phyloP scores from a whole-genome alignment of 163 green algal species.

The Coccomyxa subellipsoidea region DNA sequence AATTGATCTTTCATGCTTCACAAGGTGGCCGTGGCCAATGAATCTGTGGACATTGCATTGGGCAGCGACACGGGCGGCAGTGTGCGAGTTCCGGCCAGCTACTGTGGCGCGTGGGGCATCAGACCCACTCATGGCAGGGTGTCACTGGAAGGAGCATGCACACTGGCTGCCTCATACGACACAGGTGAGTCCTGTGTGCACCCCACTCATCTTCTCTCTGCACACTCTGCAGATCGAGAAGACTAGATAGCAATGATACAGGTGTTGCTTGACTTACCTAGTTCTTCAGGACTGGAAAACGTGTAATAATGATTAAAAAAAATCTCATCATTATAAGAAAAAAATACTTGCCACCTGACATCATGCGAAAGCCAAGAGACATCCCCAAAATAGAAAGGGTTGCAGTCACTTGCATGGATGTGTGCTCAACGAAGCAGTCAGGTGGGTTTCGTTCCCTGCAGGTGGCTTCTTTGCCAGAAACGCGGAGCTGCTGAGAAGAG shows the following conservation, averaged over 20 bases:
- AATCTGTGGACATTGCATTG: slow-evolving; percentile 63
- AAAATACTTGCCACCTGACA: too few relatives aligned
- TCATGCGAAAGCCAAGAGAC: too few relatives aligned
- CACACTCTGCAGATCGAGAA: too few relatives aligned
- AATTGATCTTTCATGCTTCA: too few relatives aligned
- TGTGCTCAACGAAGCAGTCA: background rate
- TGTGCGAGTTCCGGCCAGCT: slow-evolving; percentile 79
- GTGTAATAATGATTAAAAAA: too few relatives aligned
- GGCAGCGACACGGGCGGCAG: slow-evolving; percentile 82
- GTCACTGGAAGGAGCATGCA: slow-evolving; percentile 46
- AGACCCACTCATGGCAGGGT: slow-evolving; percentile 79
- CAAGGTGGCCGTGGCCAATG: slow-evolving; percentile 54
- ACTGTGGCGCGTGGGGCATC: slow-evolving; percentile 82
- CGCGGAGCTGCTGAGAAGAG: slow-evolving; percentile 37
- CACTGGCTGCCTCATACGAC: slow-evolving; percentile 87
- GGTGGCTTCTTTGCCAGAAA: slow-evolving; percentile 63
- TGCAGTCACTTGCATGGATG: too few relatives aligned
- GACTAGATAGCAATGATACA: too few relatives aligned
- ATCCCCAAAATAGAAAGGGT: too few relatives aligned
- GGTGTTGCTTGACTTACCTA: too few relatives aligned
- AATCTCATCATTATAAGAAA: too few relatives aligned
- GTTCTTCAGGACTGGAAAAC: too few relatives aligned
- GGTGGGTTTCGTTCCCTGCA: slow-evolving; percentile 12
- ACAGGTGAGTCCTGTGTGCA: slow-evolving; percentile 39
- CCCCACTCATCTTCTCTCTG: too few relatives aligned